Evolutionary conservation across 495 filamentous ascomycete genomes (phyloP), one percentile per base, ranked within the genome.

Genomic region (Letharia lupina): DNA sequence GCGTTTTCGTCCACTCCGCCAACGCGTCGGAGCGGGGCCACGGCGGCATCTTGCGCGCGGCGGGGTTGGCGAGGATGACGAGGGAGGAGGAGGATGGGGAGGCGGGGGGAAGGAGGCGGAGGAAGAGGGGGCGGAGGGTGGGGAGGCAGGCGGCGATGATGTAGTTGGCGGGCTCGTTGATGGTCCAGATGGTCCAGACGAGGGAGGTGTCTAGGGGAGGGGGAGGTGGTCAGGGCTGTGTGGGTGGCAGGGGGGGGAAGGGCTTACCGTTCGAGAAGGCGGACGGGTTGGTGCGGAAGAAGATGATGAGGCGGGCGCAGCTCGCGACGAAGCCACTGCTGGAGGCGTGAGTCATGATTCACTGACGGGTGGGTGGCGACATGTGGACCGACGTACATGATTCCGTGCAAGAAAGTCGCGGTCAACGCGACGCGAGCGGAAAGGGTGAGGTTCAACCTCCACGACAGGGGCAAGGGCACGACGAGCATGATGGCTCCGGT

Each of bases 131-230:
- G 11, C 78, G 76, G 41, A 79, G 73, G 11, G 79, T 77, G 0
- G 77, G 78, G n/a, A 82, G 70, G 62, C 79, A 79, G 20, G 78
- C 76, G 62, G 77, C 76, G 42, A 82, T 79, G 54, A 81, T 71
- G 50, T 79, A 78, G 50, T 77, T 73, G 37, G 78, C 75, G 10
- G 79, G 73, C 62, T 81, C 79, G 42, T 78, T 73, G 15, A 76
- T 73, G 42, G 78, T 78, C 76, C 77, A 81, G 57, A 79, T 74
- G 12, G 72, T 70, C 18, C 71, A 71, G 35, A 64, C 39, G 65
- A 65, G 72, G 60, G 61, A 72, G 65, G 63, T 66, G 71, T 59
- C 78, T 64, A 63, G 2, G 13, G 9, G 12, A 0, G 11, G 33
- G 47, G 16, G 50, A n/a, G n/a, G n/a, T n/a, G n/a, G 65, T 47